These are phyloP conservation scores for Xylariomycetidae sp. DNA, from an alignment of 2,329 filamentous ascomycete genomes.

Conservation along the genomic window DNA sequence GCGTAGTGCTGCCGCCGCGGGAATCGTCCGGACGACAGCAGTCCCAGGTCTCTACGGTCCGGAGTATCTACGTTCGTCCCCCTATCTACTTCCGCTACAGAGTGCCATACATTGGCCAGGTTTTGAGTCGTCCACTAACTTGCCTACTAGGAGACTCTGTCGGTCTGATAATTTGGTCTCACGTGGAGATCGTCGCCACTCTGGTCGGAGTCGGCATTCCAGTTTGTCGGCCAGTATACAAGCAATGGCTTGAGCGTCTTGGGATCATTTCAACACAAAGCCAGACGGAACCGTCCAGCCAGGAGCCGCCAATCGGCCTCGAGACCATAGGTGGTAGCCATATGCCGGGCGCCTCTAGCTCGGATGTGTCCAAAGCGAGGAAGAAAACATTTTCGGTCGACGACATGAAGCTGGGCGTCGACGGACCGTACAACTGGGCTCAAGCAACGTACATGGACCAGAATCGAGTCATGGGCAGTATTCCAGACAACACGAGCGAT, in stretches of 20 bases:
- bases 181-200: slow-evolving; percentile 13
- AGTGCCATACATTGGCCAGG: slow-evolving; percentile 4
- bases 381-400: too few species aligned
- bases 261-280: slow-evolving; percentile 1
- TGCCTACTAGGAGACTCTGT: too few species aligned
- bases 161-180: slow-evolving; percentile 15
- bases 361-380: not conserved
- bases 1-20: too few species aligned
- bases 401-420: too few species aligned
- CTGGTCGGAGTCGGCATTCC: slow-evolving; percentile 18
- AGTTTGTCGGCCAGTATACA: slow-evolving; percentile 14
- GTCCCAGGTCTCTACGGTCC: too few species aligned
- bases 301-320: slow-evolving; percentile 2
- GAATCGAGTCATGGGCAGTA: too few species aligned
- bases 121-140: slow-evolving; percentile 12
- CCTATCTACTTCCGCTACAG: not conserved
- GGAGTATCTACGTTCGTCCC: not conserved
- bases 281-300: not conserved
- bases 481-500: too few species aligned
- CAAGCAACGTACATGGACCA: too few species aligned
- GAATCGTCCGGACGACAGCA: too few species aligned
- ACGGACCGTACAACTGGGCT: too few species aligned
- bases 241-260: slow-evolving; percentile 6
- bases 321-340: slow-evolving; percentile 4
- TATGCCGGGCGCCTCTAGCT: slow-evolving; percentile 2